phyloP scores from a whole-genome alignment of 345 rosid genomes.

The Murraya paniculata region DNA sequence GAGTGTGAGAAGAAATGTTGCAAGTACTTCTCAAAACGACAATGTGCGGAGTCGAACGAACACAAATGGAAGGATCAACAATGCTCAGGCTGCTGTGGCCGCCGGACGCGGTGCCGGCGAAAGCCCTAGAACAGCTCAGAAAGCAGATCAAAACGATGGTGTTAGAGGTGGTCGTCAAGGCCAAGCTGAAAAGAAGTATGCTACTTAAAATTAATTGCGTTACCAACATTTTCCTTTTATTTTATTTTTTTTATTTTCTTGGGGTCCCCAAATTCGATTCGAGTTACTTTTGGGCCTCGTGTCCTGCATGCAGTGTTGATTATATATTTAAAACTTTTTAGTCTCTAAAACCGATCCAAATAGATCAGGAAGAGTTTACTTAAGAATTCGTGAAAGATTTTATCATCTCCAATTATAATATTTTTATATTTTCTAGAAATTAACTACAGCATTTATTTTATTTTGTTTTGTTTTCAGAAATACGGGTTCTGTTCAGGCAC shows the following conservation, averaged over 20 bases:
- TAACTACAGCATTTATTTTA: neutral
- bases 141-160: neutral
- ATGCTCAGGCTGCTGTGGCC: conserved; percentile 17
- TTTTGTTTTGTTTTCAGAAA: neutral
- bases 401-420: too few species aligned
- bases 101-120: conserved; percentile 24
- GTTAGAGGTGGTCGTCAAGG: neutral
- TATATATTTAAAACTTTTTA: too few species aligned
- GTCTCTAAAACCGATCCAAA: too few species aligned
- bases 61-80: conserved; percentile 30
- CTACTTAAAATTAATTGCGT: neutral
- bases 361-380: too few species aligned
- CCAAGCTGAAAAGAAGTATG: neutral
- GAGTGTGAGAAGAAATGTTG: conserved; percentile 25
- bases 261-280: too few species aligned
- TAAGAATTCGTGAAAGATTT: too few species aligned
- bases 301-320: too few species aligned
- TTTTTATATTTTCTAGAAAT: neutral
- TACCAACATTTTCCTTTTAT: neutral
- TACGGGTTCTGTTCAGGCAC: neutral
- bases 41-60: conserved; percentile 43
- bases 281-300: too few species aligned
- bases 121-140: conserved; percentile 25
- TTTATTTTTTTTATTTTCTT: neutral
- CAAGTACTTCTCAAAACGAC: conserved; percentile 30